Evolutionary conservation across 495 filamentous ascomycete genomes (phyloP), one percentile per base, ranked within the genome.

Genomic region (Parathielavia hyrcaniae): DNA sequence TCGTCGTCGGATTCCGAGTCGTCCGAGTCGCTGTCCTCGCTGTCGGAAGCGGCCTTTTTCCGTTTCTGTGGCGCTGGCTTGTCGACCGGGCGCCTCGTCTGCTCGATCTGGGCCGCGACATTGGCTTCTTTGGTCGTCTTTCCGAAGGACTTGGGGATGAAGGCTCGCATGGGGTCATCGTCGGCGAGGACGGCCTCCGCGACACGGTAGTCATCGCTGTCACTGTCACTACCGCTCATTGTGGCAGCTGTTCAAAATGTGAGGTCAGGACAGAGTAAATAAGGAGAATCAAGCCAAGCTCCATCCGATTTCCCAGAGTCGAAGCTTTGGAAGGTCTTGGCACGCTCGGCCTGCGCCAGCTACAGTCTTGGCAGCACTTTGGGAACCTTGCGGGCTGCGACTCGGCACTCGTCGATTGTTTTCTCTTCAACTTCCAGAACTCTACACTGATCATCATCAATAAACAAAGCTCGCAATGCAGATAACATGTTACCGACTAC

Each of bases 81-180:
- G 68, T 75, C 62, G 32, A 69, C 64, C 44, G 70, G 70, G 65
- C 93, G 80, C 71, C 86, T 89, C 58, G 86, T 85, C 59, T 80
- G 84, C 50, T 91, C 81, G 55, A 97, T 84, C 71, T 96, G 90
- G 45, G 84, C 81, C 43, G 83, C 81, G 40, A 95, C 78, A 71
- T 96, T 83, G 51, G 87, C 75, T 52, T 83, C 79, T 64, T 81
- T 85, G 34, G 81, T 74, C 67, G 88, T 86, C 71, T 92, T 95
- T 34, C 93, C 93, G 64, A 98, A 98, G 11, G 89, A 83, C 0
- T 82, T 77, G 1, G 91, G 92, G 46, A 97, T 73, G 70, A 88
- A 93, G 34, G 83, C 79, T 57, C 88, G 86, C 78, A 97, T 83
- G 30, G 84, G 85, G 54, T 97, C 89, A 70, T 93, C 85, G 32